A percentile compares a stretch with the other conserved stretches of the same genome.
Conservation (phyloP, 1,139 yeast genomes). For the Taphrina flavorubra region DNA sequence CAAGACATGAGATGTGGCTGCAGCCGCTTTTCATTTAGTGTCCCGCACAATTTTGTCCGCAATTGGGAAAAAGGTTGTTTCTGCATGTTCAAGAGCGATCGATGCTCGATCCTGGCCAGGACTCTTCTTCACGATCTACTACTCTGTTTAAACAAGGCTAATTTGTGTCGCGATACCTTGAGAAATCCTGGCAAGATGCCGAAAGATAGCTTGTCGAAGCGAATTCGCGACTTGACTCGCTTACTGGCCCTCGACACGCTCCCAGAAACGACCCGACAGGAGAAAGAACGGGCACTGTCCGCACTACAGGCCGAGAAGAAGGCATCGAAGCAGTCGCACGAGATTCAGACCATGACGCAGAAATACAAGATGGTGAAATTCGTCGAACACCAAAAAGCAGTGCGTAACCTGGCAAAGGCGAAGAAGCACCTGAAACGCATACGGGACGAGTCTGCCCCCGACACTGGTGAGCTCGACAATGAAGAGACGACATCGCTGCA, state of each 20-base stretch:
- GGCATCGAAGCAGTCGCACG: constrained; percentile 59
- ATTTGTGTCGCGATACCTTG: not conserved
- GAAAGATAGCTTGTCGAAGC: constrained; percentile 61
- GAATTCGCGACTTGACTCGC: constrained; percentile 84
- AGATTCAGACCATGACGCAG: constrained; percentile 66
- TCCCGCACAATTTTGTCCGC: constrained; percentile 8
- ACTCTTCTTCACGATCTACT: not conserved
- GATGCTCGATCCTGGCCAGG: not conserved
- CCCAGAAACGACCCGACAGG: constrained; percentile 76
- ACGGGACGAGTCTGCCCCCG: no score
- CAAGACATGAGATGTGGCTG: constrained; percentile 11
- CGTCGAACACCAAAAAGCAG: constrained; percentile 87
- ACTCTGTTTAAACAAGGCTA: not conserved
- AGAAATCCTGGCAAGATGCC: not conserved
- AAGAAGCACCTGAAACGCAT: constrained; percentile 54
- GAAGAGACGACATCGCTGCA: constrained; percentile 3
- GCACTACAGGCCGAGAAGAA: constrained; percentile 72
- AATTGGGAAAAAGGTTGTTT: constrained; percentile 1
- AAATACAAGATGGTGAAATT: constrained; percentile 94
- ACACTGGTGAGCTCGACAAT: constrained; percentile 1
- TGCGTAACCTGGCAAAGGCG: constrained; percentile 66
- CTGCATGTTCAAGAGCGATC: not conserved
- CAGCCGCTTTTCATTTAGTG: not conserved
- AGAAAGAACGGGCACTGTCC: constrained; percentile 83
- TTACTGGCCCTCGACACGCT: constrained; percentile 63